Conservation (phyloP, 257 asterid species). For the Echites panduratus region DNA sequence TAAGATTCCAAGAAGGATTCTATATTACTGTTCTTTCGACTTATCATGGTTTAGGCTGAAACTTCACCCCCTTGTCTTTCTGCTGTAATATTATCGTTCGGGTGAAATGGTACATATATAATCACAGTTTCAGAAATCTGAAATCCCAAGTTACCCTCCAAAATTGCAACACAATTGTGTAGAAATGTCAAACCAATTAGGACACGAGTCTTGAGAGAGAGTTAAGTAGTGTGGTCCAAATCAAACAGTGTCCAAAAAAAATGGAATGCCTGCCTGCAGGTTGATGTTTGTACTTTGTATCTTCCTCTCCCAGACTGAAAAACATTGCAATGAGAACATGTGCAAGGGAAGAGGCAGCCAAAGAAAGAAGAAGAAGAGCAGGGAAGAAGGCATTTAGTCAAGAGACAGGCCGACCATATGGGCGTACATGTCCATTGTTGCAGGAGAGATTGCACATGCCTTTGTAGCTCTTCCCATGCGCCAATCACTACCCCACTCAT, state of each 20-base stretch:
- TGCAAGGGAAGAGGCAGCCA: too few relatives aligned
- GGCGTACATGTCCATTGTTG: neutral
- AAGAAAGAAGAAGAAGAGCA: neutral
- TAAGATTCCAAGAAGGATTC: too few relatives aligned
- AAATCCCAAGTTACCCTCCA: too few relatives aligned
- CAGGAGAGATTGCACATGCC: neutral
- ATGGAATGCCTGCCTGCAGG: too few relatives aligned
- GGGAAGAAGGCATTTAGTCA: neutral
- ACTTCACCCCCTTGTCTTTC: neutral
- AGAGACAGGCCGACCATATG: neutral
- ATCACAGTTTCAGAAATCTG: too few relatives aligned
- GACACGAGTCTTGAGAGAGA: too few relatives aligned
- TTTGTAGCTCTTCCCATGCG: neutral
- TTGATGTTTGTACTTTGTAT: neutral
- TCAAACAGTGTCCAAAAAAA: too few relatives aligned
- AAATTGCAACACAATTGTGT: too few relatives aligned
- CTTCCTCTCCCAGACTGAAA: neutral
- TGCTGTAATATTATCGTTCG: neutral
- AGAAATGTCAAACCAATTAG: too few relatives aligned
- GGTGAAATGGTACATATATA: too few relatives aligned
- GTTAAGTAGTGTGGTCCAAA: too few relatives aligned
- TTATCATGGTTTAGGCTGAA: neutral
- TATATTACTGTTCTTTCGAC: too few relatives aligned
- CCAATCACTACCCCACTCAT: neutral
- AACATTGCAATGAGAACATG: neutral